Base-by-base conservation (phyloP, 164 flowering plant genomes). In the Hamamelis virginiana region DNA sequence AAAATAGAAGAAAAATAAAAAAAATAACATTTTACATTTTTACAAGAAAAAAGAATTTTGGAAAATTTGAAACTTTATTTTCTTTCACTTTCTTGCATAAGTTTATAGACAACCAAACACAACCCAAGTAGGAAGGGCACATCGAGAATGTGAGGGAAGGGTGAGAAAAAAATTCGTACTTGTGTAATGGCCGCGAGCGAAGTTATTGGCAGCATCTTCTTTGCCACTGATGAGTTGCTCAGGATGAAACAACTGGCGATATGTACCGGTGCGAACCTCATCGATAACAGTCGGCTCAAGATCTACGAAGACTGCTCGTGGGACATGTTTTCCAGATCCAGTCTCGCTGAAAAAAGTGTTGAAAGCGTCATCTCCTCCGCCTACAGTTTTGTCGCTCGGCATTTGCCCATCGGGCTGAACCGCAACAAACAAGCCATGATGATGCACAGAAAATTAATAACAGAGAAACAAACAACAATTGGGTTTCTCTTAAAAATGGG, bases 111-210 rank as follows among this genome's bases (percentile, higher is more conserved):
- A n/a, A n/a, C n/a, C n/a, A n/a, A n/a, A n/a, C n/a, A n/a, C n/a
- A n/a, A n/a, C n/a, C n/a, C n/a, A n/a, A n/a, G n/a, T n/a, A n/a
- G n/a, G n/a, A n/a, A n/a, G n/a, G n/a, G n/a, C n/a, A n/a, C n/a
- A n/a, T n/a, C n/a, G n/a, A n/a, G n/a, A n/a, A n/a, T 33, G 41
- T 33, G 41, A 2, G 41, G 41, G 41, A 33, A 33, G 6, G 6
- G 6, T 2, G 6, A 33, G 6, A 33, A 33, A 33, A 33, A 33
- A 33, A 6, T 33, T 33, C 41, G 62, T 64, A 55, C 59, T 47
- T 18, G 81, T 78, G 57, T 78, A 78, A 18, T 78, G 78, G 22
- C 81, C 81, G 18, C 81, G 51, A 44, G 72, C 66, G 53, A 69
- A 69, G 67, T 69, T 69, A 67, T 69, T 69, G 27, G 72, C 72